Percentiles rank a stretch among this genome's conserved stretches.
phyloP scores from a whole-genome alignment of 768 basidiomycete genomes.

The Leucogyrophana mollusca region DNA sequence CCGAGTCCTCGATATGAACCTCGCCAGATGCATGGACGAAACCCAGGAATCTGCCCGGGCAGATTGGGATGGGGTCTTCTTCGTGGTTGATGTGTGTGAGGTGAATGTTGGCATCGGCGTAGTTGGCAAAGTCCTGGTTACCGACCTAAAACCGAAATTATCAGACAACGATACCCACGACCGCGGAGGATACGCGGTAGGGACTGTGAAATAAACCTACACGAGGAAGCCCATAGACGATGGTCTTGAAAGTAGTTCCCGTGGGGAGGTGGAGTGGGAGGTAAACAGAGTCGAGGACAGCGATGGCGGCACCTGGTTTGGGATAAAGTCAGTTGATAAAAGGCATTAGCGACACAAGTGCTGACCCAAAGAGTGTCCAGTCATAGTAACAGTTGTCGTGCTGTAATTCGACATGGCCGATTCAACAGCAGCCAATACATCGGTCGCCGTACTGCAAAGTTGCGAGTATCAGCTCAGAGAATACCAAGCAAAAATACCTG shows the following conservation, averaged over 20 bases:
- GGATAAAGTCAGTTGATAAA: constrained; percentile 1
- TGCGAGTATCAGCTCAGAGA: neutral
- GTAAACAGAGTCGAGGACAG: constrained; percentile 39
- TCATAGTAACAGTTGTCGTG: constrained; percentile 39
- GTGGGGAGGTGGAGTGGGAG: constrained; percentile 37
- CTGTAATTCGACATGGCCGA: constrained; percentile 33
- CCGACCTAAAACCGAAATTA: constrained; percentile 37
- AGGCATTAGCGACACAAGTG: neutral
- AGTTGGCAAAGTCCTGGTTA: constrained; percentile 59
- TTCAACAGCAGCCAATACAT: constrained; percentile 44
- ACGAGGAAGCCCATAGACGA: constrained; percentile 36
- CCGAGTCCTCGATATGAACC: constrained; percentile 42
- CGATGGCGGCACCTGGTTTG: constrained; percentile 32
- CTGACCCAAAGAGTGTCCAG: constrained; percentile 44
- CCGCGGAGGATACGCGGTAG: neutral
- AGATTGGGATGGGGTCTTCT: constrained; percentile 38
- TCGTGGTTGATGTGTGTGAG: constrained; percentile 58
- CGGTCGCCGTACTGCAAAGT: constrained; percentile 35
- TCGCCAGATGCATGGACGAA: constrained; percentile 42
- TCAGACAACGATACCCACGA: neutral
- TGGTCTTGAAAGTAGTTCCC: constrained; percentile 28
- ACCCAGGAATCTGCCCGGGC: constrained; percentile 34
- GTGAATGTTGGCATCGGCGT: constrained; percentile 44
- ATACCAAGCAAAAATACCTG: neutral
- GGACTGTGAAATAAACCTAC: constrained; percentile 14